These are phyloP conservation scores for Orbilia blumenaviensis DNA, from an alignment of 2,329 filamentous ascomycete genomes.

Conservation along the genomic window DNA sequence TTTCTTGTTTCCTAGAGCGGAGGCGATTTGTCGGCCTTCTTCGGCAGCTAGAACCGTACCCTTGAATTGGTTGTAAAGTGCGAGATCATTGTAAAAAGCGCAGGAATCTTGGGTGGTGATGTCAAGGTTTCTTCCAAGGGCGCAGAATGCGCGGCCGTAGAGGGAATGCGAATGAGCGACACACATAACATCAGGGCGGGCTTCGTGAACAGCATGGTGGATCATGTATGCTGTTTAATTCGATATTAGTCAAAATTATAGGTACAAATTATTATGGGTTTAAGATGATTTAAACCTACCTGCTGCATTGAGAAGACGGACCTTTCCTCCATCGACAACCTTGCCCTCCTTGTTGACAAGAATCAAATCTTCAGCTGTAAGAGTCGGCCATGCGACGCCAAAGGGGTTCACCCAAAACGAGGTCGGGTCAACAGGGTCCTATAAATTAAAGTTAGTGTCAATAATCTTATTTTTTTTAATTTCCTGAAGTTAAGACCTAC, in stretches of 20 bases:
- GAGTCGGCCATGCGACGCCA: conserved; percentile 70
- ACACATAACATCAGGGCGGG: conserved; percentile 69
- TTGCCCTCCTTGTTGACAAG: conserved; percentile 70
- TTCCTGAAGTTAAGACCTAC: too few relatives aligned
- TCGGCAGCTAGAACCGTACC: conserved; percentile 67
- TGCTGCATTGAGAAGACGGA: conserved; percentile 64
- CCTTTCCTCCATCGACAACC: conserved; percentile 70
- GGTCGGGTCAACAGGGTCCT: conserved; percentile 68
- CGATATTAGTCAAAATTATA: conserved; percentile 48
- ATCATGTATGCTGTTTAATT: conserved; percentile 68
- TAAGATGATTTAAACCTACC: conserved; percentile 4
- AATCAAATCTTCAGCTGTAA: conserved; percentile 74
- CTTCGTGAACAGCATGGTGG: conserved; percentile 69
- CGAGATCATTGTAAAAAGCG: conserved; percentile 63
- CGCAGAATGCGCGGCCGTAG: conserved; percentile 71
- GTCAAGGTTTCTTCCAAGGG: conserved; percentile 69
- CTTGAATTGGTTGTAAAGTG: conserved; percentile 64
- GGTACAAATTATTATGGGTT: neutral
- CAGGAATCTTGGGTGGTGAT: conserved; percentile 70
- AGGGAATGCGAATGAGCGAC: conserved; percentile 70
- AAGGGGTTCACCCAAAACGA: conserved; percentile 76
- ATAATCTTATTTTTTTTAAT: too few relatives aligned
- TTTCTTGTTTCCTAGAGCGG: conserved; percentile 65
- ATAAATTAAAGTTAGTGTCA: neutral
- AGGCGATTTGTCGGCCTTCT: conserved; percentile 66